These are phyloP conservation scores for Kuraishia molischiana DNA, from an alignment of 805 yeast species.

Conservation along the genomic window DNA sequence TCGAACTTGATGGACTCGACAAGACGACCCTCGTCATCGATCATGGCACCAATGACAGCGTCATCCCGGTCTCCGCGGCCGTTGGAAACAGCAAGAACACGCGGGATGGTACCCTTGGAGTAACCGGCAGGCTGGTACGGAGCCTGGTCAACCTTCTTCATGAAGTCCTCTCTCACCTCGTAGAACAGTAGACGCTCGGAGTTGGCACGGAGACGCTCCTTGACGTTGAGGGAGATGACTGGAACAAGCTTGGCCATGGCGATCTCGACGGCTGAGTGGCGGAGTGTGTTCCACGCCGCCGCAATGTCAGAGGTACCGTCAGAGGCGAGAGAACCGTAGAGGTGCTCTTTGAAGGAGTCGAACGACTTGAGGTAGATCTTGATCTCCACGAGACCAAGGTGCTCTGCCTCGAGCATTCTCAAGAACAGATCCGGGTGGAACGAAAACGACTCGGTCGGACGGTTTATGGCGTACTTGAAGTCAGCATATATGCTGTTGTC, in stretches of 20 bases:
- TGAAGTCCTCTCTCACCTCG: conserved; percentile 61
- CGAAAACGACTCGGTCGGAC: conserved; percentile 67
- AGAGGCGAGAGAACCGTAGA: conserved; percentile 49
- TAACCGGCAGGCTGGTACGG: conserved; percentile 79
- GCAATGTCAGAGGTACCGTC: conserved; percentile 74
- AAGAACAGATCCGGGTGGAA: conserved; percentile 72
- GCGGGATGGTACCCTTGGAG: conserved; percentile 75
- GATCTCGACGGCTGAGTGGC: conserved; percentile 54
- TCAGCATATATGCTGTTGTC: conserved; percentile 76
- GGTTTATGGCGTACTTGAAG: conserved; percentile 81
- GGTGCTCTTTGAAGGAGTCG: conserved; percentile 34
- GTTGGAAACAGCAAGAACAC: conserved; percentile 70
- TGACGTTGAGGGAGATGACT: conserved; percentile 62
- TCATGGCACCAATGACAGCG: conserved; percentile 73
- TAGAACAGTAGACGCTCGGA: conserved; percentile 64
- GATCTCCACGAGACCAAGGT: conserved; percentile 59
- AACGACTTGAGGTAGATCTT: conserved; percentile 43
- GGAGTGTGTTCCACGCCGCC: conserved; percentile 69
- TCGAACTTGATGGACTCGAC: conserved; percentile 72
- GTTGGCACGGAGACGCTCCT: conserved; percentile 69
- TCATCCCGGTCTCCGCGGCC: conserved; percentile 84
- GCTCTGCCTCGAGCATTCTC: conserved; percentile 88
- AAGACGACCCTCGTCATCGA: conserved; percentile 75
- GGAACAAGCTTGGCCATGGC: conserved; percentile 64
- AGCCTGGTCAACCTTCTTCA: conserved; percentile 79